Evolutionary conservation across 2,329 filamentous ascomycete genomes (phyloP).

Genomic region (Alternaria longipes): DNA sequence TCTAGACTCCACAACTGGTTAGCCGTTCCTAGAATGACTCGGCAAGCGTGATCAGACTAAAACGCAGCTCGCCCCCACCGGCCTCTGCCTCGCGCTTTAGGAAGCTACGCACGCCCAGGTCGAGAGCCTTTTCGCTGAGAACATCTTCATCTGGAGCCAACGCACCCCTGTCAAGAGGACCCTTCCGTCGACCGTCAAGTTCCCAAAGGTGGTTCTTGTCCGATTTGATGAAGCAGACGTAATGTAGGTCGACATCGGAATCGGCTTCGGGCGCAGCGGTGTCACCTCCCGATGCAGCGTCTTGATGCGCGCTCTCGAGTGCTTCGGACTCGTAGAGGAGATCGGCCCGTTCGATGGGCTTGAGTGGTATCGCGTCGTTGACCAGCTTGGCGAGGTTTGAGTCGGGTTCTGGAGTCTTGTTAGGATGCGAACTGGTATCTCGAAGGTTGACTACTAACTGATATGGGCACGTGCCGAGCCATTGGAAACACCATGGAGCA

Average conservation of each 20-base stretch:
- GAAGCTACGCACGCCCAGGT: conserved; percentile 71
- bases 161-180: conserved; percentile 71
- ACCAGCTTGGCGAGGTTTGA: conserved; percentile 73
- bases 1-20: too few species aligned
- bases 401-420: conserved; percentile 50
- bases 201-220: conserved; percentile 77
- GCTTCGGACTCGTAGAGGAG: conserved; percentile 79
- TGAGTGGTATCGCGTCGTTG: conserved; percentile 73
- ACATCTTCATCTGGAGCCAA: conserved; percentile 58
- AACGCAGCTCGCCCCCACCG: conserved; percentile 67
- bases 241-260: conserved; percentile 91
- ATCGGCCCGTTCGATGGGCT: conserved; percentile 71
- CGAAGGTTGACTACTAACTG: conserved; percentile 28
- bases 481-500: conserved; percentile 86
- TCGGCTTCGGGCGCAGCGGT: conserved; percentile 79
- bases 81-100: conserved; percentile 65
- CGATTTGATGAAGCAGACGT: conserved; percentile 90
- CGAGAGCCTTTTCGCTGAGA: conserved; percentile 75
- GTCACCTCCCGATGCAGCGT: conserved; percentile 79
- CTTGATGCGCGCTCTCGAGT: conserved; percentile 80
- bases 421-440: conserved; percentile 13
- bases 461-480: conserved; percentile 68
- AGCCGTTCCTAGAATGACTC: conserved; percentile 57
- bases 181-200: conserved; percentile 77
- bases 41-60: conserved; percentile 69